Evolutionary conservation across 306 rosid genomes (phyloP).

Genomic region (Canavalia gladiata): DNA sequence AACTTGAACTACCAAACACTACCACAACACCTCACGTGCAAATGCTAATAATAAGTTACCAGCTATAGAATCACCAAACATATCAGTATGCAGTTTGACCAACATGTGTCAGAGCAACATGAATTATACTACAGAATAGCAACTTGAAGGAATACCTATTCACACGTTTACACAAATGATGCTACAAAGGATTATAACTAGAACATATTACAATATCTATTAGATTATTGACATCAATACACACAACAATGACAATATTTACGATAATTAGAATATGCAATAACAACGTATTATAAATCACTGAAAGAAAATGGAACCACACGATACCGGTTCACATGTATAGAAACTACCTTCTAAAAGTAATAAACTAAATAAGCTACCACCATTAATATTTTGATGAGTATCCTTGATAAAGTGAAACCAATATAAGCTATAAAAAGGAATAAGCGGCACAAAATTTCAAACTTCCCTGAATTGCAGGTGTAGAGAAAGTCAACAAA

Average conservation of each 20-base stretch:
- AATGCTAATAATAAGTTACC: neutral
- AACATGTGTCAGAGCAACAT: neutral
- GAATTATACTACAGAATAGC: neutral
- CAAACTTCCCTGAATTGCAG: constrained; percentile 20
- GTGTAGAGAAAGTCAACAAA: constrained; percentile 39
- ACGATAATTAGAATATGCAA: neutral
- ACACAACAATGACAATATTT: constrained; percentile 19
- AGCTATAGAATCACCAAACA: neutral
- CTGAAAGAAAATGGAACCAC: constrained; percentile 27
- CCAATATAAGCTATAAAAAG: constrained; percentile 22
- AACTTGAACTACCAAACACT: neutral
- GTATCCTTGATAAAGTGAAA: constrained; percentile 34
- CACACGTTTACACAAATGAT: neutral
- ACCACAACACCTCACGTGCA: neutral
- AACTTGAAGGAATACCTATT: neutral
- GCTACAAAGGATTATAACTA: constrained; percentile 13
- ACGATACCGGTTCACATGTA: constrained; percentile 1
- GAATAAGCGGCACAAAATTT: neutral
- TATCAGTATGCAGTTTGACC: constrained; percentile 10
- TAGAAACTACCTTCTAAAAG: constrained; percentile 13
- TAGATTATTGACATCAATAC: constrained; percentile 17
- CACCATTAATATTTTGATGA: neutral
- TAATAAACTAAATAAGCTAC: constrained; percentile 28
- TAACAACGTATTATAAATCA: constrained; percentile 4
- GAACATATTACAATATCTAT: neutral